Conservation (phyloP, 2,329 filamentous ascomycete species). For the Rutstroemia sp. region DNA sequence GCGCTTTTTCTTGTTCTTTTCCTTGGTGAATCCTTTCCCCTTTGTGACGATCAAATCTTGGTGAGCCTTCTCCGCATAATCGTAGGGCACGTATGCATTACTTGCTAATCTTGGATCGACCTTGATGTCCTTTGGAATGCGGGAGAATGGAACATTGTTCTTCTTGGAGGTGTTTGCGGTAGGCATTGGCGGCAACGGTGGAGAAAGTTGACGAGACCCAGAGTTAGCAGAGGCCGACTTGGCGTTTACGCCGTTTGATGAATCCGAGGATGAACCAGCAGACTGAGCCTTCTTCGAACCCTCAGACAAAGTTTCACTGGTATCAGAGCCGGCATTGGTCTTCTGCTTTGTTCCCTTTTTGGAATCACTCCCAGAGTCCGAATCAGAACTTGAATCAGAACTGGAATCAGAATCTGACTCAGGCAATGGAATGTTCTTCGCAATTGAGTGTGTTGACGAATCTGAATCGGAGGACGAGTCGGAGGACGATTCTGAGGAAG, state of each 20-base stretch:
- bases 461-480: constrained; percentile 23
- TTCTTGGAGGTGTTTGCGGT: constrained; percentile 35
- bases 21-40: constrained; percentile 97
- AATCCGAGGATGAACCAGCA: constrained; percentile 21
- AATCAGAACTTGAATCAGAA: constrained; percentile 24
- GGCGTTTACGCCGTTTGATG: constrained; percentile 18
- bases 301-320: constrained; percentile 29
- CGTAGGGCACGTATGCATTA: constrained; percentile 76
- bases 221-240: constrained; percentile 26
- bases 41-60: constrained; percentile 83
- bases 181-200: constrained; percentile 30
- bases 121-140: constrained; percentile 60
- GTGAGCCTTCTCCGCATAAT: constrained; percentile 84
- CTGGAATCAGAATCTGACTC: constrained; percentile 27
- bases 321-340: constrained; percentile 20
- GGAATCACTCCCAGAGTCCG: constrained; percentile 35
- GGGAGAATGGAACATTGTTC: constrained; percentile 66
- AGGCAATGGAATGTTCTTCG: constrained; percentile 25
- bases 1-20: constrained; percentile 98
- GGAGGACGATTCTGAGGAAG: constrained; percentile 25
- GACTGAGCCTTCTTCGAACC: constrained; percentile 24
- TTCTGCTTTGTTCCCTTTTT: constrained; percentile 39
- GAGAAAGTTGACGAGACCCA: constrained; percentile 2
- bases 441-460: constrained; percentile 23
- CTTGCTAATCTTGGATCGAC: constrained; percentile 65